These are phyloP conservation scores for Pseudogymnoascus sp. DNA, from an alignment of 2,329 filamentous ascomycete genomes.

Conservation along the genomic window DNA sequence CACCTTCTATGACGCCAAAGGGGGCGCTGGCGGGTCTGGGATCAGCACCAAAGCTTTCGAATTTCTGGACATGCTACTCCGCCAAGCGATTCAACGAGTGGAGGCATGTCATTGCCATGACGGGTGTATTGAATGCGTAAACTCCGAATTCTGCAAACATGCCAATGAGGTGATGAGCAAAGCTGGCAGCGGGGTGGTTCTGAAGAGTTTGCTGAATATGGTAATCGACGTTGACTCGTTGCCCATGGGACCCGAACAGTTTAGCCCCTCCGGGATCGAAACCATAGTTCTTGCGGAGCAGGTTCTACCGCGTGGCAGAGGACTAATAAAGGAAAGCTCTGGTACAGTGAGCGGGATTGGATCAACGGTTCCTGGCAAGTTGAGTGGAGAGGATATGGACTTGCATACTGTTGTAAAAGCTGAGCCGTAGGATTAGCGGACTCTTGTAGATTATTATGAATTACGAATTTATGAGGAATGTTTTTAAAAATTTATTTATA, in stretches of 20 bases:
- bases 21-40: conserved; percentile 72
- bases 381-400: not conserved
- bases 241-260: conserved; percentile 74
- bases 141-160: conserved; percentile 75
- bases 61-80: conserved; percentile 72
- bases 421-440: not conserved
- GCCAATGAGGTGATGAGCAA: conserved; percentile 92
- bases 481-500: not conserved
- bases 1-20: conserved; percentile 93
- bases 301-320: conserved; percentile 35
- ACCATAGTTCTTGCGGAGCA: conserved; percentile 70
- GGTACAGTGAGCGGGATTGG: not conserved
- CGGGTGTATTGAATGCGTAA: conserved; percentile 87
- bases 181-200: conserved; percentile 72
- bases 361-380: not conserved
- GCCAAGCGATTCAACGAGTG: conserved; percentile 68
- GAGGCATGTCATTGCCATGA: conserved; percentile 67
- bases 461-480: not conserved
- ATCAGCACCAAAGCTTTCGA: conserved; percentile 93
- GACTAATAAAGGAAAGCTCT: not conserved
- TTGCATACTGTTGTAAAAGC: not conserved
- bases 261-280: conserved; percentile 65
- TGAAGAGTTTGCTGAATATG: conserved; percentile 66
- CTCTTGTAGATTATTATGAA: not conserved
- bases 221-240: conserved; percentile 77